These are phyloP conservation scores for Cercospora zeae-maydis DNA, from an alignment of 2,329 filamentous ascomycete genomes.

Conservation along the genomic window DNA sequence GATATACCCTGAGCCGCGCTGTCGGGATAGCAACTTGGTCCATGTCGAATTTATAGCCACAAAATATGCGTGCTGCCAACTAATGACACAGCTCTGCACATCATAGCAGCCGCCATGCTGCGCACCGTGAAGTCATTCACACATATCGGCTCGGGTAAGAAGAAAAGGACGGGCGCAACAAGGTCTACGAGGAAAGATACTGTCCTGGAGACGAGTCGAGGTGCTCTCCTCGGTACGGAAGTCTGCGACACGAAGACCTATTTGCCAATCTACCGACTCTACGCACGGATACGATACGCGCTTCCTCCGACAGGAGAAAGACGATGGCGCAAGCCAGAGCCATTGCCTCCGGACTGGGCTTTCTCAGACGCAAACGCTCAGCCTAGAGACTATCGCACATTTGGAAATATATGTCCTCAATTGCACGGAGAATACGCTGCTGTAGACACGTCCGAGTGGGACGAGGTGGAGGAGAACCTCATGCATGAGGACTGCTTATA, in stretches of 20 bases:
- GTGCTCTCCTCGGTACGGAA: conserved; percentile 18
- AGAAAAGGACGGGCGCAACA: conserved; percentile 10
- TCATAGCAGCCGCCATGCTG: conserved; percentile 5
- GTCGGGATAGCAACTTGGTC: background rate
- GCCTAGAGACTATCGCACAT: conserved; percentile 16
- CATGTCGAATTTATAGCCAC: background rate
- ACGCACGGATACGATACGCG: conserved; percentile 20
- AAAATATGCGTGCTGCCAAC: background rate
- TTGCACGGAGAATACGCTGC: conserved; percentile 5
- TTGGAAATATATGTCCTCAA: conserved; percentile 22
- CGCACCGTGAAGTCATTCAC: conserved; percentile 15
- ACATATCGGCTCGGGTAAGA: conserved; percentile 4
- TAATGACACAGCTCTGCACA: background rate
- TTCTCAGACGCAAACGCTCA: conserved; percentile 21
- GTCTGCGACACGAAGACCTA: conserved; percentile 16
- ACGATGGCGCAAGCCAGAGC: conserved; percentile 22
- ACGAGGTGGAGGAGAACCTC: conserved; percentile 15
- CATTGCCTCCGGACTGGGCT: conserved; percentile 21
- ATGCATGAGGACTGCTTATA: conserved; percentile 24
- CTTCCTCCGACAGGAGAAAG: conserved; percentile 18
- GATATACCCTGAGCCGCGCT: background rate
- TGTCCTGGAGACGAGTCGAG: conserved; percentile 16
- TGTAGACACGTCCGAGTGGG: conserved; percentile 3
- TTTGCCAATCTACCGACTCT: conserved; percentile 18
- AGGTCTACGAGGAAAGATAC: conserved; percentile 16